Percentiles rank a stretch among this genome's conserved stretches.
phyloP scores from a whole-genome alignment of 352 stramenopile species.

The Phytophthora boehmeriae region DNA sequence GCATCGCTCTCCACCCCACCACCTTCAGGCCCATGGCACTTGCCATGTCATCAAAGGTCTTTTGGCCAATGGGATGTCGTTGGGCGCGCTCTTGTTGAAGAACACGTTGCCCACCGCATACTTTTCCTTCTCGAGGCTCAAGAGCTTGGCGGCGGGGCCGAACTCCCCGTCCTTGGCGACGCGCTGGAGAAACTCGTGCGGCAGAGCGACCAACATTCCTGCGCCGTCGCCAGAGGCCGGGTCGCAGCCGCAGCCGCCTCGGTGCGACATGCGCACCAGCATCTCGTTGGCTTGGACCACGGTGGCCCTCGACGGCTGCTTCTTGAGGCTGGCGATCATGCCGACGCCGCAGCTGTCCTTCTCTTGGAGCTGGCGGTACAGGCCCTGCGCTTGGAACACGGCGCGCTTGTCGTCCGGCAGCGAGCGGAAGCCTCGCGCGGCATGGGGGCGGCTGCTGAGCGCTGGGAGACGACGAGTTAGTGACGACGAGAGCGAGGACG shows the following conservation, averaged over 20 bases:
- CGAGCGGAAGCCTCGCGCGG: constrained; percentile 47
- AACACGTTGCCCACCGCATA: constrained; percentile 96
- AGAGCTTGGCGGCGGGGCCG: constrained; percentile 38
- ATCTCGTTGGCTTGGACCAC: constrained; percentile 97
- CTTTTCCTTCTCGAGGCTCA: constrained; percentile 60
- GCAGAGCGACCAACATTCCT: constrained; percentile 96
- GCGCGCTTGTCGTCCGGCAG: constrained; percentile 62
- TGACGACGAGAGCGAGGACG: constrained; percentile 26
- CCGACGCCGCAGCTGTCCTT: constrained; percentile 93
- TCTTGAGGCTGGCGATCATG: constrained; percentile 96
- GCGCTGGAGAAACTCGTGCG: constrained; percentile 93
- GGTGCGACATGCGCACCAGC: constrained; percentile 96
- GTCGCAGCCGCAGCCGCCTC: constrained; percentile 95
- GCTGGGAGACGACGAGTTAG: constrained; percentile 24
- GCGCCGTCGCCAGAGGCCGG: constrained; percentile 91
- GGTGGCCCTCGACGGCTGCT: constrained; percentile 86
- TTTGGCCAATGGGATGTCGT: constrained; percentile 88
- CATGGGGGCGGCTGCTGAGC: constrained; percentile 9
- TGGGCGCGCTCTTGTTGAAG: constrained; percentile 70
- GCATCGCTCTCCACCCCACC: constrained; percentile 93
- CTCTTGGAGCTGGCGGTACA: constrained; percentile 62
- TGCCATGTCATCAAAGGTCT: constrained; percentile 84
- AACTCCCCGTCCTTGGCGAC: constrained; percentile 85
- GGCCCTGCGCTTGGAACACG: constrained; percentile 56
- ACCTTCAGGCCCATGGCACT: constrained; percentile 90